phyloP scores from a whole-genome alignment of 2,329 filamentous ascomycete genomes.

The Dothideomycetes sp. region DNA sequence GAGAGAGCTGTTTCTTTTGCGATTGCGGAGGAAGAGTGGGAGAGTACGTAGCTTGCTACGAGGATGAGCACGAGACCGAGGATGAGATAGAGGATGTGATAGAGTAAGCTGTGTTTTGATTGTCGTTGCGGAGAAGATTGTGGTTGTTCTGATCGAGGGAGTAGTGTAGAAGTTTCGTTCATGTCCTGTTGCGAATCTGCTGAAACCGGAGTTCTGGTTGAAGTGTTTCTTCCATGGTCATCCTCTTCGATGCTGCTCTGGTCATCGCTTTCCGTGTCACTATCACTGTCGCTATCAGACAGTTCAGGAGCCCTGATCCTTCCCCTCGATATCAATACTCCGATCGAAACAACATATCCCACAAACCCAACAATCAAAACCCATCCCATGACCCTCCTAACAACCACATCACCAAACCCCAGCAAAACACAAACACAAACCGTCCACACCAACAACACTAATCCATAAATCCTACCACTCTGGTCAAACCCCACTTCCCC shows the following conservation, averaged over 20 bases:
- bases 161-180: too few relatives aligned
- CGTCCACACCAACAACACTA: conserved; percentile 36
- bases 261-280: conserved; percentile 19
- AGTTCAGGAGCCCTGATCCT: conserved; percentile 33
- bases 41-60: conserved; percentile 41
- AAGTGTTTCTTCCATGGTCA: neutral
- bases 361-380: conserved; percentile 36
- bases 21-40: conserved; percentile 36
- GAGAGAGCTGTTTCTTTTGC: conserved; percentile 36
- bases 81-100: conserved; percentile 36
- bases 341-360: conserved; percentile 37
- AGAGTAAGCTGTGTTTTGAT: conserved; percentile 24
- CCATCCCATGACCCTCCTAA: conserved; percentile 30
- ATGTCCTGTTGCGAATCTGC: too few relatives aligned
- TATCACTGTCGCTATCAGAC: conserved; percentile 35
- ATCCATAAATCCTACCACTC: conserved; percentile 41
- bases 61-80: conserved; percentile 37
- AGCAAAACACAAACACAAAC: too few relatives aligned
- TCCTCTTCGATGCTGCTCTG: conserved; percentile 9
- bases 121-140: conserved; percentile 15
- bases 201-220: too few relatives aligned
- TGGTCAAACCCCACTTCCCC: conserved; percentile 33
- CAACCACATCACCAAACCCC: conserved; percentile 34
- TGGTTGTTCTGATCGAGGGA: too few relatives aligned
- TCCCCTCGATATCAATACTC: conserved; percentile 38